Base-by-base conservation (phyloP, 1,284 basidiomycete species). In the Ustilago shanxiensis region DNA sequence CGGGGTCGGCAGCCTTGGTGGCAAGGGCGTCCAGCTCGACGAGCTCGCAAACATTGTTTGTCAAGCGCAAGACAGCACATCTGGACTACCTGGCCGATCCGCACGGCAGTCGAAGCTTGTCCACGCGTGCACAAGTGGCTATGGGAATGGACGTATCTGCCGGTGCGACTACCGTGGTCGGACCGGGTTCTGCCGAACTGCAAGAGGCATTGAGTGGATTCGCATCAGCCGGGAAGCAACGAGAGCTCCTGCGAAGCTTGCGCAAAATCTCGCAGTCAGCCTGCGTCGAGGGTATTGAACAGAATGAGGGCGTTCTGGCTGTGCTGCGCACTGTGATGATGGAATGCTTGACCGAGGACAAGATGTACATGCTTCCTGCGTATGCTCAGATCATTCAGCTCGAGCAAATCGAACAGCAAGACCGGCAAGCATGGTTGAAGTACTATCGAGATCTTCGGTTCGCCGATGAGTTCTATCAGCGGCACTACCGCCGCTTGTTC, bases 21-120 rank as follows among this genome's bases (percentile, higher is more conserved):
- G 41, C 39, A 0, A 41, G 31, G 29, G 53, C 49, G 6, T 52
- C 60, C 1, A 24, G 49, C 24, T 53, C 57, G 1, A 37, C 64
- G 22, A 58, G 56, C 1, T 70, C 79, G 8, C 77, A 76, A 49
- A 63, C 67, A n/a, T 49, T 83, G n/a, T 75, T 75, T 39, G 95
- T 98, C 65, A 96, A 98, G 87, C 91, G 95, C 22, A 90, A 94
- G 50, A 92, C 94, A 0, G 95, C 95, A 0, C 95, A 95, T 86
- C 88, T 98, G 50, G 93, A 93, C 84, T 98, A 98, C 82, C 91
- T 91, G 13, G 93, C 94, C 78, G 96, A 98, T 87, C 94, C 95
- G 0, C 91, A 93, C 73, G 95, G 95, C 8, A 95, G 93, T 79
- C 90, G 95, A 53, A 95, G 93, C 85, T 89, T 98, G 57, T 60